Evolutionary conservation across 208 protist genomes (phyloP).

Genomic region (Leishmania arabica): DNA sequence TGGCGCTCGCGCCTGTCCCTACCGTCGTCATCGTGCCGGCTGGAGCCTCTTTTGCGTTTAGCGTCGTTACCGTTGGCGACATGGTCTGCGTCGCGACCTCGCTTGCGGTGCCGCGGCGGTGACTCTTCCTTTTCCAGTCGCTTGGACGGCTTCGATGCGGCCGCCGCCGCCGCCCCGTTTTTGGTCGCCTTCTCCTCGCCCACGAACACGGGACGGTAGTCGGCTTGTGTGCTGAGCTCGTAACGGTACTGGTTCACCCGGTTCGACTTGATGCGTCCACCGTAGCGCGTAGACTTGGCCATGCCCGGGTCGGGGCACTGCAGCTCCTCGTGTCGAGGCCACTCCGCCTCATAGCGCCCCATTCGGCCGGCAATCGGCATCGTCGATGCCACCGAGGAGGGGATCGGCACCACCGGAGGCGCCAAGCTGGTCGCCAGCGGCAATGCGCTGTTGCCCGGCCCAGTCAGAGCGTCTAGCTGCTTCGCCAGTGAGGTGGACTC

Average conservation of each 20-base stretch:
- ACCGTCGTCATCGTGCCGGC: slow-evolving; percentile 8
- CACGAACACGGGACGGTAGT: slow-evolving; percentile 64
- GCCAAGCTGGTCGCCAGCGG: slow-evolving; percentile 21
- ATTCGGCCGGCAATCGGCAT: slow-evolving; percentile 72
- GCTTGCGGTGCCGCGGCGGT: not conserved
- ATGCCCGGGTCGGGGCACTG: slow-evolving; percentile 74
- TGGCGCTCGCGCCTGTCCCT: not conserved
- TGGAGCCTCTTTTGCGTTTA: not conserved
- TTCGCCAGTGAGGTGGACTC: slow-evolving; percentile 38
- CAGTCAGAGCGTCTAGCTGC: slow-evolving; percentile 40
- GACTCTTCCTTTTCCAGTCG: not conserved
- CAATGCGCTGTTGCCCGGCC: slow-evolving; percentile 23
- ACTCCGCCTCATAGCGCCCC: slow-evolving; percentile 58
- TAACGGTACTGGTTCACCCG: slow-evolving; percentile 68
- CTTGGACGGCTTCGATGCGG: not conserved
- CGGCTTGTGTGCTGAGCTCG: slow-evolving; percentile 56
- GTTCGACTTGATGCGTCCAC: slow-evolving; percentile 54
- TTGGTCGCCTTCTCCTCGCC: slow-evolving; percentile 10
- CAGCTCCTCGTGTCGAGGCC: slow-evolving; percentile 61
- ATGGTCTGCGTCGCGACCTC: not conserved
- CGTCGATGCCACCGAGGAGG: slow-evolving; percentile 34
- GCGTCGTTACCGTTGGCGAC: not conserved
- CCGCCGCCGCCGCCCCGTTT: not conserved
- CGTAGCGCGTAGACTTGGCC: slow-evolving; percentile 45
- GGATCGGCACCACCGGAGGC: slow-evolving; percentile 36